Evolutionary conservation across 2,329 filamentous ascomycete species (phyloP), one percentile per base, ranked within the genome.

Genomic region (Gaeumannomyces sp.): DNA sequence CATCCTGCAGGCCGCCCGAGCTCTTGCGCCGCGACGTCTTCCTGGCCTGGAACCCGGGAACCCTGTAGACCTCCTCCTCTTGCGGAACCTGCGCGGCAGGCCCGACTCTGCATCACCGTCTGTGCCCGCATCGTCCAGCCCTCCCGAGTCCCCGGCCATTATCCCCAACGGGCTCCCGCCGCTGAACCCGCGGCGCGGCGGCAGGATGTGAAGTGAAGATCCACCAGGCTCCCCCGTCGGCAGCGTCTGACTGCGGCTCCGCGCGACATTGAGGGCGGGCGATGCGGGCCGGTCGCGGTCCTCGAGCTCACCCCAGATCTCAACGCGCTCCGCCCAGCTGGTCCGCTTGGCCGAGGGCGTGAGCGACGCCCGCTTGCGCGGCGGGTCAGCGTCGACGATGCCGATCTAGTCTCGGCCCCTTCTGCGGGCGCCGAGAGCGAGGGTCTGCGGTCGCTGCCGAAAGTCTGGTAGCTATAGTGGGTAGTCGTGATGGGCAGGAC

Each of bases 231-330:
- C 25, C 33, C 33, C 33, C 64, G 72, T 74, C 0, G 83, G 81
- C 50, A 85, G 66, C 2, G 83, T 84, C 64, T 76, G 81, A 14
- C 83, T 83, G 19, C 83, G 79, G 29, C 76, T 73, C 60, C 81
- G 77, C 58, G 72, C 74, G 11, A 4, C 2, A 35, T 35, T 35
- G 4, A 74, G 69, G 13, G 64, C 56, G 10, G 70, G 69, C 3
- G 67, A 66, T 0, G 77, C 74, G 63, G 78, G 77, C 28, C 53
- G 33, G 65, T 86, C 83, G 57, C 89, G 86, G 70, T 96, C 93
- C 72, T 95, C 89, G 19, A 97, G 81, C 73, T 96, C 92, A 65
- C 88, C 90, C 93, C 92, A 96, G 38, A 96, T 95, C 70, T 95
- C 91, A 50, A 87, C 87, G 1, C 86, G 85, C 73, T 95, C 90